phyloP scores from a whole-genome alignment of 306 rosid genomes.

The Acmispon strigosus region DNA sequence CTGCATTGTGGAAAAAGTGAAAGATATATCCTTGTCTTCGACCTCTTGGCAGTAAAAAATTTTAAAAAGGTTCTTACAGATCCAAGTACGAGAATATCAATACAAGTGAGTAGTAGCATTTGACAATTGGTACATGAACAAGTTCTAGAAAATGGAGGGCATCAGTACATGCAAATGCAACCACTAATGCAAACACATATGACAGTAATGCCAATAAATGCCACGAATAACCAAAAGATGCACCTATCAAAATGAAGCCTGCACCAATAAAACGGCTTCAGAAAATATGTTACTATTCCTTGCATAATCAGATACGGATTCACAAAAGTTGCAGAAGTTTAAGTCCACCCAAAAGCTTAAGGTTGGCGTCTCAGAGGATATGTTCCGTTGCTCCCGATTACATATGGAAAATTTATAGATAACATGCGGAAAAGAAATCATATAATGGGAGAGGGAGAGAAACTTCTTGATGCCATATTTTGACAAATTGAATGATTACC shows the following conservation, averaged over 20 bases:
- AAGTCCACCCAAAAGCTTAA: neutral
- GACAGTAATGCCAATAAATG: too few relatives aligned
- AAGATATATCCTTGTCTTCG: constrained; percentile 5
- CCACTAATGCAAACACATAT: neutral
- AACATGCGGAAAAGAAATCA: neutral
- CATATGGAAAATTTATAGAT: neutral
- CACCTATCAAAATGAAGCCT: too few relatives aligned
- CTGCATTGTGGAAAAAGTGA: constrained; percentile 29
- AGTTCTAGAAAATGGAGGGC: neutral
- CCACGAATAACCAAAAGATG: too few relatives aligned
- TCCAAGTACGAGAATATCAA: constrained; percentile 1
- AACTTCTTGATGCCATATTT: neutral
- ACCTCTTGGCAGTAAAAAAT: neutral
- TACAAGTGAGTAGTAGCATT: neutral
- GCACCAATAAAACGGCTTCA: too few relatives aligned
- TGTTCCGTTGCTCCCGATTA: neutral
- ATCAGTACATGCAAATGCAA: neutral
- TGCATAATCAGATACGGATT: too few relatives aligned
- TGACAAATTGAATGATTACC: neutral
- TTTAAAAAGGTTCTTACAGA: too few relatives aligned
- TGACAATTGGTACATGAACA: neutral
- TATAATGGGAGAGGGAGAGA: too few relatives aligned
- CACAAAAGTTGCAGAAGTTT: neutral
- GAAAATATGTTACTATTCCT: too few relatives aligned
- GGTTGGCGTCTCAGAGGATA: neutral